Evolutionary conservation across 2,329 filamentous ascomycete species (phyloP), one percentile per base, ranked within the genome.

Genomic region (Mariannaea sp.): DNA sequence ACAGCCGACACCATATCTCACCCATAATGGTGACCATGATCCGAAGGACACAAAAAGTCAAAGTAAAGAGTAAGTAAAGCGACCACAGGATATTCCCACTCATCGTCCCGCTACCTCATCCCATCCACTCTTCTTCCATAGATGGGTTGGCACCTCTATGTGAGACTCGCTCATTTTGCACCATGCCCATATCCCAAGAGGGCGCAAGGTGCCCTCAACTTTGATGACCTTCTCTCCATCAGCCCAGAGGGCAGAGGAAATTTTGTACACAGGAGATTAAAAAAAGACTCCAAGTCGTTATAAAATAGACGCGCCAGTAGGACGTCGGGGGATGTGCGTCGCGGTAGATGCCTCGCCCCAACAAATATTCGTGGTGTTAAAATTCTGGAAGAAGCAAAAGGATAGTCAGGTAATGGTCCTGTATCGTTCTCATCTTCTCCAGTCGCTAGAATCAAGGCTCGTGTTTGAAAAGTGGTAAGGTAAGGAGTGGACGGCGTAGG

Each of bases 401-500:
- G 43, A n/a, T 50, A 52, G 53, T 36, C 46, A 35, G 48, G 52
- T 48, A 44, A 53, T 41, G 57, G 44, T 48, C 40, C 47, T 48
- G 41, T 47, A 49, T 61, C 55, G 58, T 50, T 54, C 49, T 46
- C 49, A 57, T 58, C 36, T 59, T 60, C 57, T 60, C 59, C 56
- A 53, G 58, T 65, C 61, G 64, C 57, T 66, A 65, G 61, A 63
- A 58, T 62, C 53, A 65, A 64, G 54, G 53, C 42, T 55, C 60
- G 58, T 62, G 46, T 55, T 64, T 53, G 45, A 65, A 62, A 58
- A 59, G 56, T 64, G 64, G 60, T 58, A 60, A 48, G 61, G 39
- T 64, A 74, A 75, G 66, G 73, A 76, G 66, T 67, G 73, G 70
- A 75, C 66, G 70, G 72, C 69, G 67, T 70, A 73, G 67, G 66